Percentiles rank a stretch among this genome's conserved stretches.
These are phyloP conservation scores for Trichosporon sp. DNA, from an alignment of 1,284 basidiomycete species.

Conservation along the genomic window DNA sequence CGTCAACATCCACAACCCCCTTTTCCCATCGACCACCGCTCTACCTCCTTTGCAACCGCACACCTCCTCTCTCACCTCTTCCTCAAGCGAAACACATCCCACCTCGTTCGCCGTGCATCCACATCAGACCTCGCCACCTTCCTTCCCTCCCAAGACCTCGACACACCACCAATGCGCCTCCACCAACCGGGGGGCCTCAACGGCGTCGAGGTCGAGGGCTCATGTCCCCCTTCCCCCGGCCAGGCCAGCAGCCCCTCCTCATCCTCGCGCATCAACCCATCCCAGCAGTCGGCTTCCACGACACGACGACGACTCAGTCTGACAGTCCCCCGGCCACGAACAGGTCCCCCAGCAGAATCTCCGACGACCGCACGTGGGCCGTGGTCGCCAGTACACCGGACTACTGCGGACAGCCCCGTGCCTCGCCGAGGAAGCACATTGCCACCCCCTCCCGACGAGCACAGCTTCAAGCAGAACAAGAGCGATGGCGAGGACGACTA, in stretches of 20 bases:
- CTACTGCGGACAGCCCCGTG: constrained; percentile 13
- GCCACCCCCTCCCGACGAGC: neutral
- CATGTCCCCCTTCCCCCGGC: constrained; percentile 1
- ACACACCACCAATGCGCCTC: neutral
- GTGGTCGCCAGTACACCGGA: constrained; percentile 9
- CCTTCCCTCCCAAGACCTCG: neutral
- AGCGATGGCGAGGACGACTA: constrained; percentile 11
- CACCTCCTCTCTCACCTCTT: neutral
- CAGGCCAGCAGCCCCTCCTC: constrained; percentile 4
- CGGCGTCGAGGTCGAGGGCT: constrained; percentile 17
- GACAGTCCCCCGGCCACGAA: constrained; percentile 1
- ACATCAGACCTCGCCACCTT: neutral
- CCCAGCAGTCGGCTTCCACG: constrained; percentile 3
- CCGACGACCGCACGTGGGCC: constrained; percentile 3
- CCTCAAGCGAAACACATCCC: neutral
- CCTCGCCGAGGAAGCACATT: constrained; percentile 15
- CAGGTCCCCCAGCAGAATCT: neutral
- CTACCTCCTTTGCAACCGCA: neutral
- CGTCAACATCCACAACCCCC: neutral
- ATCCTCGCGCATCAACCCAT: neutral
- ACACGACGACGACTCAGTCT: constrained; percentile 12
- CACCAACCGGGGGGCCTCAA: neutral
- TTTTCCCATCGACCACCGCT: neutral
- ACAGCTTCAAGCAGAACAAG: constrained; percentile 15
- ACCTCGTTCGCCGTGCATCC: neutral